Conservation (phyloP, 129 eudicot genomes). For the Saposhnikovia divaricata region DNA sequence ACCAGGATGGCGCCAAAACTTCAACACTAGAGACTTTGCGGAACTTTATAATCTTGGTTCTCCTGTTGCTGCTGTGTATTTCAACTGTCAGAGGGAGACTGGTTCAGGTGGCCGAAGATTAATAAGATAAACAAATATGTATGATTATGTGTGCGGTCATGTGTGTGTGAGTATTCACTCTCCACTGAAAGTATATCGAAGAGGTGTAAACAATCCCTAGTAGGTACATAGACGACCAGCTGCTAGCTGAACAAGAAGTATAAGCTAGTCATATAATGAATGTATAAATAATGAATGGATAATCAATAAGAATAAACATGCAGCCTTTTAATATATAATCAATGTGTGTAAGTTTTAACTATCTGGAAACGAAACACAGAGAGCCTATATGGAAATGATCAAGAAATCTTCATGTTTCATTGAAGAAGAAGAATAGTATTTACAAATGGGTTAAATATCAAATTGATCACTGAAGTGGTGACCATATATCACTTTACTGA, state of each 20-base stretch:
- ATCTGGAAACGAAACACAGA: no score
- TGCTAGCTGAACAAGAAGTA: neutral
- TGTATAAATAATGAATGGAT: no score
- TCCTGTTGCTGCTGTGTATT: neutral
- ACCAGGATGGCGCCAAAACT: neutral
- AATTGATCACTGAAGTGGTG: no score
- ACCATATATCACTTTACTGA: no score
- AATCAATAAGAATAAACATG: no score
- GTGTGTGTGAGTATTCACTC: neutral
- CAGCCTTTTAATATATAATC: no score
- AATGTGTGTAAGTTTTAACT: no score
- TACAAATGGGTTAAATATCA: no score
- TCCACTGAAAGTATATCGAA: neutral
- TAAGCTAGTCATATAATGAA: neutral
- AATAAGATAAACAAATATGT: neutral
- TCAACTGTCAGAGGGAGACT: slow-evolving; percentile 4
- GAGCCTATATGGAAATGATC: no score
- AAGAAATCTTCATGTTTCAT: no score
- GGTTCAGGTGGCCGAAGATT: neutral
- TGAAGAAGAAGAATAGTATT: no score
- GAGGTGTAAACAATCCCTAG: neutral
- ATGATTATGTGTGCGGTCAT: neutral
- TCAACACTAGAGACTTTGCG: slow-evolving; percentile 2
- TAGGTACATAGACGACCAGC: neutral
- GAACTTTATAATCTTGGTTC: slow-evolving; percentile 1